Base-by-base conservation (phyloP, 2,329 filamentous ascomycete genomes). In the Bipolaris sorokiniana region DNA sequence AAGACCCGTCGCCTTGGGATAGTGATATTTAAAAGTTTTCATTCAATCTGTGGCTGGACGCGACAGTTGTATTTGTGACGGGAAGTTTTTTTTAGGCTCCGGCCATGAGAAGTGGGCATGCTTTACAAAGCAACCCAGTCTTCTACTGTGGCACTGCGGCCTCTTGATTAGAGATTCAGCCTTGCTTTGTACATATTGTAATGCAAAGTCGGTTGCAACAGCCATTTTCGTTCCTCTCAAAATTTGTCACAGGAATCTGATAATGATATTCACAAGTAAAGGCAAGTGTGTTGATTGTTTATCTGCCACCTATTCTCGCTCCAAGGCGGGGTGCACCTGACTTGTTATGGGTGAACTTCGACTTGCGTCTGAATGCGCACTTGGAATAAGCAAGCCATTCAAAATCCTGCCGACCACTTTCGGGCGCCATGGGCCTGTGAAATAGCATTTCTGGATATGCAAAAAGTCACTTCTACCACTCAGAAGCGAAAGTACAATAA, bases 21-120 rank as follows among this genome's bases (percentile, higher is more conserved):
- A 40, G 63, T 64, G 54, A 60, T 57, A 54, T 65, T 61, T 22
- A 72, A 74, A 74, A 73, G 64, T 70, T 69, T 38, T 63, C 18
- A 52, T 66, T 57, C 22, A 13, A 48, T 33, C 50, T 52, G 34
- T 37, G 45, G 38, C 50, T 37, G 50, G 37, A 51, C 28, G 46
- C 54, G 38, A 48, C 45, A 40, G 23, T 38, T 57, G 45, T 57
- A 57, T 45, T 51, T 54, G 50, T 57, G 50, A 45, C 38, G 54
- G 54, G 48, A 48, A 46, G 42, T 13, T 36, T 45, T 45, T n/a
- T 48, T 31, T 31, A 45, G 40, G 33, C 49, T 18, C 22, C 31
- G 38, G 37, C 44, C 31, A 33, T 33, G 34, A 22, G 46, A 52
- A 36, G 26, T 26, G 34, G 22, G 18, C 34, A 48, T 37, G 34